Evolutionary conservation across 495 filamentous ascomycete species (phyloP), one percentile per base, ranked within the genome.

Genomic region (Tuber indicum): DNA sequence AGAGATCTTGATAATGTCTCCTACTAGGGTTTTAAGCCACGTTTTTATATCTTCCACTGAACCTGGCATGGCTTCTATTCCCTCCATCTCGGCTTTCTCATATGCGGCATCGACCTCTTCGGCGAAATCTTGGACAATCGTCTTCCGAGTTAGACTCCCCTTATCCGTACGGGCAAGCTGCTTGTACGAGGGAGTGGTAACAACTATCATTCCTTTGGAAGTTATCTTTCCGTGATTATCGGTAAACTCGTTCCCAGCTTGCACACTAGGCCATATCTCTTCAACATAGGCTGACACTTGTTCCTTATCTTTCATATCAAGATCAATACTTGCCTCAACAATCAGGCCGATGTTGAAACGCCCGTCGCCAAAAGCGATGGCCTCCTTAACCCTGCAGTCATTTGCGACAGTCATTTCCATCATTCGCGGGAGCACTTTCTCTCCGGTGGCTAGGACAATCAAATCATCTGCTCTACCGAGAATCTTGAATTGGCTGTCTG

Each of bases 401-500:
- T 78, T 71, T 2, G 78, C 39, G 10, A 78, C 78, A 17, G 77
- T 70, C 45, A 75, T 71, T 75, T 83, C 81, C 46, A 90, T 74
- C 10, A 86, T 81, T n/a, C 84, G 84, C 45, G 90, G 81, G 41
- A 81, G 76, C 14, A 82, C 83, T 83, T 89, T 87, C 45, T 90
- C 88, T 44, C 85, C 85, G 10, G 87, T 85, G n/a, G 89, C 86
- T 75, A 88, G 87, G 7, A 89, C 87, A 76, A 90, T 88, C 19
- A 84, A 80, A 36, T 89, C 83, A 62, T 90, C 80, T 0, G 83
- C 83, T 9, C 87, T 86, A 83, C 86, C 88, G 42, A 91, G 84
- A 16, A 84, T 77, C 47, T 86, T 81, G 42, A 90, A 78, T 23
- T 80, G 78, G 0, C 85, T 82, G 26, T 87, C 84, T 0, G 49